Percentiles rank a stretch among this genome's conserved stretches.
Evolutionary conservation across 169 alveolate species (phyloP).

Genomic region (Eimeria tenella): DNA sequence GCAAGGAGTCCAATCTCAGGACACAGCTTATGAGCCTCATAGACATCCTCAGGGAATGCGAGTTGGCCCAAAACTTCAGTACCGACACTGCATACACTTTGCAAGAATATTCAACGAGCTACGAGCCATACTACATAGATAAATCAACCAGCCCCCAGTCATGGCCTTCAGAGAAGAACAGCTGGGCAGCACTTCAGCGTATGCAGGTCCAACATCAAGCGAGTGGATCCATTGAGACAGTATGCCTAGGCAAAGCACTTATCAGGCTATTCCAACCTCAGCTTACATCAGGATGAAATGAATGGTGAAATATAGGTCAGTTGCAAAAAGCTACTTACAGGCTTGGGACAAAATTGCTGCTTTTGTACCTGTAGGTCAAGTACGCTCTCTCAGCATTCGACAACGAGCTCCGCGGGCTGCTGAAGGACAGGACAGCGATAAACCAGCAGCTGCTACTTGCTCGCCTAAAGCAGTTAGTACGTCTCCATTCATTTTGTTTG

Average conservation of each 20-base stretch:
- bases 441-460: conserved; percentile 65
- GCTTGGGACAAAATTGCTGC: neutral
- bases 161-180: neutral
- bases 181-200: conserved; percentile 21
- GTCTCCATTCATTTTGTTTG: neutral
- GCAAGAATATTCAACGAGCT: conserved; percentile 13
- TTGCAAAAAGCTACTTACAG: neutral
- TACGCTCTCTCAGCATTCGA: neutral
- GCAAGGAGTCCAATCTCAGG: neutral
- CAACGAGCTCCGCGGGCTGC: conserved; percentile 30
- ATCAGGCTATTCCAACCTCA: neutral
- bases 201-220: conserved; percentile 37
- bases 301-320: neutral
- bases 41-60: conserved; percentile 45
- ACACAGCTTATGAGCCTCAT: neutral
- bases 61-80: conserved; percentile 8
- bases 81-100: neutral
- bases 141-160: neutral
- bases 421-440: conserved; percentile 7
- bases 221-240: neutral
- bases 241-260: neutral
- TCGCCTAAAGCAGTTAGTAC: conserved; percentile 55
- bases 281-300: neutral
- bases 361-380: neutral
- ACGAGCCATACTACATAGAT: conserved; percentile 40